Conservation (phyloP, 2,329 filamentous ascomycete genomes). For the Epichloe sylvatica region DNA sequence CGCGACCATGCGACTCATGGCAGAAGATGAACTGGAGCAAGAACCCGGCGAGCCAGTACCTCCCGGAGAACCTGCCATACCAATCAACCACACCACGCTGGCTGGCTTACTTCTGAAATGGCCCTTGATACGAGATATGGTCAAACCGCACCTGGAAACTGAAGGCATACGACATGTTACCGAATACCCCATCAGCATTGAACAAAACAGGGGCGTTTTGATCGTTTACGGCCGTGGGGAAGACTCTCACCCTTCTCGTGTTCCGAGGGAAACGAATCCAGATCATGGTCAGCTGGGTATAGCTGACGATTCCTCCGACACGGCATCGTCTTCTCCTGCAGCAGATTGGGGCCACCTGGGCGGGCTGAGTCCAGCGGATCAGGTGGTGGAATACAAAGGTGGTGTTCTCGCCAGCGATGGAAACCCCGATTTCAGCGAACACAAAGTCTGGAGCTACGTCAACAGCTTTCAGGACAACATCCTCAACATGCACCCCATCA, state of each 20-base stretch:
- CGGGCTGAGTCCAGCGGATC: conserved; percentile 30
- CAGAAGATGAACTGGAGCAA: conserved; percentile 35
- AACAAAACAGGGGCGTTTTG: conserved; percentile 59
- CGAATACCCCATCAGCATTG: conserved; percentile 63
- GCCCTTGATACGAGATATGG: conserved; percentile 52
- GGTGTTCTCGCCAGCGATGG: conserved; percentile 28
- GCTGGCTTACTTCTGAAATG: conserved; percentile 68
- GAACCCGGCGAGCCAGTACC: conserved; percentile 38
- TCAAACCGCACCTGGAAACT: conserved; percentile 33
- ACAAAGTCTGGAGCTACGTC: conserved; percentile 39
- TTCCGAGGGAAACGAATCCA: conserved; percentile 23
- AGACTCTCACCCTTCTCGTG: conserved; percentile 46
- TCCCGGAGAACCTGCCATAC: conserved; percentile 55
- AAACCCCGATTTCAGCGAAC: conserved; percentile 39
- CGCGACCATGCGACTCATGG: conserved; percentile 16
- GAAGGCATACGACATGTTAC: conserved; percentile 43
- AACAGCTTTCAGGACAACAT: conserved; percentile 46
- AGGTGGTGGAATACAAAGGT: conserved; percentile 23
- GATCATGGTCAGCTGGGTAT: conserved; percentile 27
- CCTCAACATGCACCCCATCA: conserved; percentile 51
- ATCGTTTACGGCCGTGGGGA: conserved; percentile 69
- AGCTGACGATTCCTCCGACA: conserved; percentile 36
- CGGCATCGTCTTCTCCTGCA: conserved; percentile 38
- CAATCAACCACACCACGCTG: conserved; percentile 78
- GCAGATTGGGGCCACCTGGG: conserved; percentile 48